Evolutionary conservation across 805 yeast species (phyloP).

Genomic region (Candida corydali): DNA sequence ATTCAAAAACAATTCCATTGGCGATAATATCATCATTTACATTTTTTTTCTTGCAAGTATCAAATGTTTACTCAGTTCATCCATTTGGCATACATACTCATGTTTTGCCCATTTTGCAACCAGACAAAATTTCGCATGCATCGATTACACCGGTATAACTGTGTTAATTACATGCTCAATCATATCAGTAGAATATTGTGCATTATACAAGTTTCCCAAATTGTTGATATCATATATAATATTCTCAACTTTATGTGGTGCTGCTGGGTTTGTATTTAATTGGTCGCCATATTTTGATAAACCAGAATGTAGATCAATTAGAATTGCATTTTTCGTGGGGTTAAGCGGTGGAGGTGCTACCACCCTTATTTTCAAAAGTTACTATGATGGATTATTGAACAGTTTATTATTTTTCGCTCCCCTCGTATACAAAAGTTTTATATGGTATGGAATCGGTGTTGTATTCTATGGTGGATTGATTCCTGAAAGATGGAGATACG

Average conservation of each 20-base stretch:
- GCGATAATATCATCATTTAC: constrained; percentile 49
- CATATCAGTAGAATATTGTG: constrained; percentile 77
- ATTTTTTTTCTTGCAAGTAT: constrained; percentile 68
- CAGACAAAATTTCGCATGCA: constrained; percentile 80
- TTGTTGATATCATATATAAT: constrained; percentile 45
- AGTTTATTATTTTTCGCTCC: constrained; percentile 62
- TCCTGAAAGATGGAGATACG: constrained; percentile 85
- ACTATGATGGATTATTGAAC: constrained; percentile 50
- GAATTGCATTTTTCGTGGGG: constrained; percentile 77
- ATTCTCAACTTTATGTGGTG: constrained; percentile 64
- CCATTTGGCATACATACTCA: constrained; percentile 88
- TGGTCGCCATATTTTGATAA: constrained; percentile 92
- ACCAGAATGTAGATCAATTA: constrained; percentile 75
- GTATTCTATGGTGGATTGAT: constrained; percentile 81
- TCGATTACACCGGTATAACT: constrained; percentile 94
- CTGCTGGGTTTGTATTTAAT: constrained; percentile 69
- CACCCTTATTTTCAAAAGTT: constrained; percentile 54
- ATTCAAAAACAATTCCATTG: constrained; percentile 40
- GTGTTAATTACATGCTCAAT: constrained; percentile 86
- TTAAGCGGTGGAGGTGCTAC: constrained; percentile 72
- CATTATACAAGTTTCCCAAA: constrained; percentile 62
- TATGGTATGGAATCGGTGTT: constrained; percentile 79
- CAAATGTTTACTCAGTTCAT: constrained; percentile 74
- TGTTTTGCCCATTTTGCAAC: constrained; percentile 61
- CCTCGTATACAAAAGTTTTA: constrained; percentile 58